These are phyloP conservation scores for Trypanosoma theileri DNA, from an alignment of 208 protist species.

Conservation along the genomic window DNA sequence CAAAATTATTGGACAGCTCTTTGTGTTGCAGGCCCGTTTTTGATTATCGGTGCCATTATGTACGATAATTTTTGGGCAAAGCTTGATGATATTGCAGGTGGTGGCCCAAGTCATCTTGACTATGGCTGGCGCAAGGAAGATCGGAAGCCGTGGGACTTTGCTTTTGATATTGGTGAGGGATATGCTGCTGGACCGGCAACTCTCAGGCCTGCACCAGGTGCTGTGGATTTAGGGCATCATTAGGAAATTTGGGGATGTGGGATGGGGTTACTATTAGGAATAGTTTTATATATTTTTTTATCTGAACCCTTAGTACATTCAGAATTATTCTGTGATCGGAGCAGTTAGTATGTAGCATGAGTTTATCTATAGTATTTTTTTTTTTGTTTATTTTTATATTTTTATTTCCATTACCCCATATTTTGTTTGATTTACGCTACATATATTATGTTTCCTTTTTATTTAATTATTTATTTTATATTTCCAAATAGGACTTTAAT, in stretches of 20 bases:
- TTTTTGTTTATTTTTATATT: slow-evolving; percentile 5
- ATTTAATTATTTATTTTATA: slow-evolving; percentile 23
- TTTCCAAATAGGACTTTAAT: slow-evolving; percentile 18
- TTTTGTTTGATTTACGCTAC: slow-evolving; percentile 7
- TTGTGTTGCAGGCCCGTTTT: slow-evolving; percentile 51
- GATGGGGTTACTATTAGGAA: background rate
- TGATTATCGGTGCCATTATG: slow-evolving; percentile 74
- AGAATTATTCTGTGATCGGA: background rate
- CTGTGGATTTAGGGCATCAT: slow-evolving; percentile 74
- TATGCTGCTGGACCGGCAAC: slow-evolving; percentile 78
- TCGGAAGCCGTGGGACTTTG: slow-evolving; percentile 88
- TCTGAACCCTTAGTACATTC: background rate
- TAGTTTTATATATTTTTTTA: slow-evolving; percentile 2
- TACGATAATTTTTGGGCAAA: slow-evolving; percentile 82
- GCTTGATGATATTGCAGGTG: slow-evolving; percentile 80
- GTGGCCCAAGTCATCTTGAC: slow-evolving; percentile 72
- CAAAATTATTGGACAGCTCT: slow-evolving; percentile 80
- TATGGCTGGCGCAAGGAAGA: slow-evolving; percentile 77
- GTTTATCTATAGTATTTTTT: slow-evolving; percentile 8
- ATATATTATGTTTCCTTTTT: background rate
- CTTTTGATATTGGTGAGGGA: slow-evolving; percentile 87
- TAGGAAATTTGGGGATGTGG: slow-evolving; percentile 26
- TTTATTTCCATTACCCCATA: background rate
- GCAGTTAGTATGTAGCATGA: background rate
- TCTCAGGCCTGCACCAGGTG: slow-evolving; percentile 66